These are phyloP conservation scores for Daldinia grandis DNA, from an alignment of 495 filamentous ascomycete genomes.

Conservation along the genomic window DNA sequence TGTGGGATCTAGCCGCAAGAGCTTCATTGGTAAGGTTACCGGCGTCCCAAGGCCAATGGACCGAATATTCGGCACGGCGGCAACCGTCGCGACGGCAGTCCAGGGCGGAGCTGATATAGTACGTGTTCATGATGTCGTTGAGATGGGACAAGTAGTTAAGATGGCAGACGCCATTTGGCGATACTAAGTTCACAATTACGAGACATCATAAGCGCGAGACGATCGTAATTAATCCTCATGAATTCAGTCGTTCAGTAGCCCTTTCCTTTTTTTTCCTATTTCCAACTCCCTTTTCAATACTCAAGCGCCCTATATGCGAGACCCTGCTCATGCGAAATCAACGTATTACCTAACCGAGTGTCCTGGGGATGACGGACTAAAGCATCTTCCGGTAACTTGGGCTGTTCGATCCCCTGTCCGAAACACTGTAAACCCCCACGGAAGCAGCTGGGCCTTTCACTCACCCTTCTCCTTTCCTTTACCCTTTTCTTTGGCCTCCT, in stretches of 20 bases:
- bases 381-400: neutral
- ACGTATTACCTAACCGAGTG: neutral
- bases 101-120: conserved; percentile 95
- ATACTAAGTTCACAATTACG: conserved; percentile 40
- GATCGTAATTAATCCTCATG: neutral
- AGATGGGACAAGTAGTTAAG: conserved; percentile 87
- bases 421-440: neutral
- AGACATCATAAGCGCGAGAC: neutral
- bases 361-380: neutral
- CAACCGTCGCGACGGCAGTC: conserved; percentile 85
- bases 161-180: conserved; percentile 94
- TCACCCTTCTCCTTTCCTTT: neutral
- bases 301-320: neutral
- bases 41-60: conserved; percentile 68
- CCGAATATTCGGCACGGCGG: conserved; percentile 86
- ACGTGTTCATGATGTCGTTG: conserved; percentile 89
- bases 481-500: neutral
- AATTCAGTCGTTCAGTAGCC: neutral
- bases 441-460: neutral
- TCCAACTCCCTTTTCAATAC: neutral
- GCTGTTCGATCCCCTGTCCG: neutral
- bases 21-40: conserved; percentile 85
- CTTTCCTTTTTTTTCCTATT: neutral
- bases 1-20: conserved; percentile 87
- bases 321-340: neutral